Evolutionary conservation across 768 basidiomycete species (phyloP), one percentile per base, ranked within the genome.

Genomic region (Hemileccinum rubropunctum): DNA sequence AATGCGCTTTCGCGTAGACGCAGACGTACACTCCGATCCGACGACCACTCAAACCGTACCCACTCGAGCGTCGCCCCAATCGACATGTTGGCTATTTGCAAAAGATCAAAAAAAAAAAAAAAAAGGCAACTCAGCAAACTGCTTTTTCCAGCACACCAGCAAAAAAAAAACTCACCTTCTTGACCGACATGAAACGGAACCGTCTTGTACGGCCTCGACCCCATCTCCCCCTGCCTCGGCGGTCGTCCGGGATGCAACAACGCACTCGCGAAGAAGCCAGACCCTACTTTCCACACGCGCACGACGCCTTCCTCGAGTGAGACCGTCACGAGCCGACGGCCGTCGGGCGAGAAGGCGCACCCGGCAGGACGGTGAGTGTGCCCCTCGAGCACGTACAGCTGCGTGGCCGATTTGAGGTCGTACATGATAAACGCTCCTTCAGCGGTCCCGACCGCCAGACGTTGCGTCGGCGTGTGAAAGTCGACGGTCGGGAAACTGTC

Each of bases 341-440:
- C 97, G 60, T 99, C 97, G 0, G 94, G 88, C 8, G 93, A 95
- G 66, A 97, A 98, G 50, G 86, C 90, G 54, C 91, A 86, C 0
- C 91, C 92, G 0, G 89, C 80, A 10, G 93, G 81, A 1, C 78
- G 75, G 60, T 86, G 84, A 63, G 83, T 84, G 72, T 98, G 95
- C 0, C 91, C 87, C 59, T 98, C 95, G 11, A 99, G 81, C 0
- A 99, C 90, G 61, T 98, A 99, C 13, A 98, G 74, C 11, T 97
- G 82, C 1, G 90, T 98, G 0, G 94, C 95, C 0, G 94, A 93
- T 69, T 98, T 97, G 45, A 98, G 78, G 63, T 98, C 97, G 63
- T 97, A 98, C 86, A 97, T 93, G 50, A 92, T 78, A 45, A 94
- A 84, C 0, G 94, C 93, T 0, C 95, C 97, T 70, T 99, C 97